These are phyloP conservation scores for Dryadomyces quercivorus DNA, from an alignment of 2,329 filamentous ascomycete genomes.

Conservation along the genomic window DNA sequence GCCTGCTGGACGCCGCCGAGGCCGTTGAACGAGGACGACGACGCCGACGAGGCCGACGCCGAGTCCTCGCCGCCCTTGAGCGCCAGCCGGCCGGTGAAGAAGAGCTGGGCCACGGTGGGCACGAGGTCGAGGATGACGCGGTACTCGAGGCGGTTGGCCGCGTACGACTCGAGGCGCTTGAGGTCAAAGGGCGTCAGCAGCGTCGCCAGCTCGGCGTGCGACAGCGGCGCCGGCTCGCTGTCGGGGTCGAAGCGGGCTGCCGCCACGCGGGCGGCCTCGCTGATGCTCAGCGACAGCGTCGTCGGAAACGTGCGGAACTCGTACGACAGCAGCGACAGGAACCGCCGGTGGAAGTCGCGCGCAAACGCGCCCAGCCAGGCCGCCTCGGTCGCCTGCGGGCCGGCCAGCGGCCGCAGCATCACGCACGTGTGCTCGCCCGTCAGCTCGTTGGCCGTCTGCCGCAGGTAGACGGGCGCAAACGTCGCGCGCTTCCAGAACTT, in stretches of 20 bases:
- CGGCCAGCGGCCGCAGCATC: slow-evolving; percentile 69
- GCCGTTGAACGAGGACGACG: slow-evolving; percentile 31
- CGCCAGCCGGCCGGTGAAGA: slow-evolving; percentile 69
- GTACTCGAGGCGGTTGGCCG: slow-evolving; percentile 95
- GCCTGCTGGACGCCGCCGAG: slow-evolving; percentile 75
- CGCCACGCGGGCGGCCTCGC: slow-evolving; percentile 54
- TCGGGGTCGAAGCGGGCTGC: slow-evolving; percentile 31
- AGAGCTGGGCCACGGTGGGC: slow-evolving; percentile 67
- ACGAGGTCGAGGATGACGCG: slow-evolving; percentile 93
- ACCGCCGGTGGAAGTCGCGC: slow-evolving; percentile 88
- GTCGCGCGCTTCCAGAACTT: slow-evolving; percentile 90
- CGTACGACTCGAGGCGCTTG: slow-evolving; percentile 88
- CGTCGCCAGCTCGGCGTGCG: slow-evolving; percentile 63
- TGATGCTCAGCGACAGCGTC: slow-evolving; percentile 70
- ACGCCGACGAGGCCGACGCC: too few relatives aligned
- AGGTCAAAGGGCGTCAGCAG: slow-evolving; percentile 83
- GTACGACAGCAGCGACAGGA: slow-evolving; percentile 79
- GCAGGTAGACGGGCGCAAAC: slow-evolving; percentile 81
- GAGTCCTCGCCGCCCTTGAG: slow-evolving; percentile 17
- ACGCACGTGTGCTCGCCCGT: slow-evolving; percentile 97
- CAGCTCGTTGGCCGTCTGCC: slow-evolving; percentile 90
- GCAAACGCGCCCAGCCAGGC: slow-evolving; percentile 84
- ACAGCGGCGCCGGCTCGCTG: slow-evolving; percentile 34
- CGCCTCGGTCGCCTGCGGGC: background rate
- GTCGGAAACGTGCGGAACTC: slow-evolving; percentile 78